These are phyloP conservation scores for Alternaria panax DNA, from an alignment of 2,329 filamentous ascomycete species.

Conservation along the genomic window DNA sequence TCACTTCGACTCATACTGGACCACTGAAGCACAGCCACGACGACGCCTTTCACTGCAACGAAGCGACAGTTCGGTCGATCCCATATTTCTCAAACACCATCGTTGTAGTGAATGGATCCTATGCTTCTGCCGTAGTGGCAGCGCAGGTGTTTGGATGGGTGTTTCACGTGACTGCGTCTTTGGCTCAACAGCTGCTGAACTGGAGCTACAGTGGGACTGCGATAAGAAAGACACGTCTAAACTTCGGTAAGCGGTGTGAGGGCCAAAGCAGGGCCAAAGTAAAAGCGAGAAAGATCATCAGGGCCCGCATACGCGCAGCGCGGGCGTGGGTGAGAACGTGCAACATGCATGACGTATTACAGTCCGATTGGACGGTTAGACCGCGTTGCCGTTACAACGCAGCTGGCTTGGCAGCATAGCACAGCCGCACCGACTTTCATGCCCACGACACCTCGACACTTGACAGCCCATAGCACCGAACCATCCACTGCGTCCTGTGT, in stretches of 20 bases:
- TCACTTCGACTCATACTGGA: constrained; percentile 25
- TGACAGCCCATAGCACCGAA: not conserved
- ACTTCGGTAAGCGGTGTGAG: not conserved
- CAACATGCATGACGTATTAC: constrained; percentile 2
- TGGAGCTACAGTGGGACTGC: not conserved
- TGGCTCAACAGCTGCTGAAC: not conserved
- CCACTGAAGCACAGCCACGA: not conserved
- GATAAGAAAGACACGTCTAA: not conserved
- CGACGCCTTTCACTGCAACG: not conserved
- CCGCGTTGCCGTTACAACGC: constrained; percentile 16
- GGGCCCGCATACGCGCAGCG: constrained; percentile 5
- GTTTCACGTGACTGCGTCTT: not conserved
- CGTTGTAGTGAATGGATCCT: no score
- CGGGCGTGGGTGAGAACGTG: not conserved
- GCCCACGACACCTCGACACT: constrained; percentile 16
- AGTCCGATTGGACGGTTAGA: constrained; percentile 3
- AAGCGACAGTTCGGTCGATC: not conserved
- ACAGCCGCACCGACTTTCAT: constrained; percentile 13
- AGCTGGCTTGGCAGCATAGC: constrained; percentile 10
- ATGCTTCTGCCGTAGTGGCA: not conserved
- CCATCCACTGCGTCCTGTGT: not conserved
- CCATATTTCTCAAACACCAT: not conserved
- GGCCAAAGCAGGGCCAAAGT: constrained; percentile 1
- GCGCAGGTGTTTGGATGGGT: not conserved
- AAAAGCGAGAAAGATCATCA: constrained; percentile 11